These are phyloP conservation scores for Hygrophorus pudorinus DNA, from an alignment of 768 basidiomycete genomes.

Conservation along the genomic window DNA sequence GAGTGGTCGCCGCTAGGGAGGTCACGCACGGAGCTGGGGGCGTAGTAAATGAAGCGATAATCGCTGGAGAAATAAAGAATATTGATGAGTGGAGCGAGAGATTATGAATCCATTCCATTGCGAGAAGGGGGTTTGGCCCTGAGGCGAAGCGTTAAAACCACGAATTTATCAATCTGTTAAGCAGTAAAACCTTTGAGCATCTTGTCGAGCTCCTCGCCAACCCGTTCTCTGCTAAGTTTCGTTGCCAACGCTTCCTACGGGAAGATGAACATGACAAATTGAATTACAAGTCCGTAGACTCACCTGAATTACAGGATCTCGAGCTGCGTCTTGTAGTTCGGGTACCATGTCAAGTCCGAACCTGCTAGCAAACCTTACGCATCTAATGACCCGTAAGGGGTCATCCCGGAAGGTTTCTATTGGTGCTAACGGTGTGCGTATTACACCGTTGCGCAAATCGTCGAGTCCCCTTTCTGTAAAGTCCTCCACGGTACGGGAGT, in stretches of 20 bases:
- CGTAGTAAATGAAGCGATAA: conserved; percentile 34
- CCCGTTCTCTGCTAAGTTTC: conserved; percentile 86
- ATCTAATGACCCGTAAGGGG: conserved; percentile 85
- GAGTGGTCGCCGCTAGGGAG: conserved; percentile 45
- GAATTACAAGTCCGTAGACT: conserved; percentile 1
- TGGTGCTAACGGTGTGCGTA: conserved; percentile 86
- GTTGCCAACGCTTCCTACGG: conserved; percentile 52
- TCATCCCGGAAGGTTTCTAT: conserved; percentile 88
- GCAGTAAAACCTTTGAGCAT: conserved; percentile 72
- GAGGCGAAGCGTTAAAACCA: conserved; percentile 3
- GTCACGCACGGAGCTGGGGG: conserved; percentile 25
- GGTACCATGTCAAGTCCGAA: conserved; percentile 74
- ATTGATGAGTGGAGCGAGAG: conserved; percentile 62
- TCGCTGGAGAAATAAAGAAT: conserved; percentile 45
- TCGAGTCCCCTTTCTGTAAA: conserved; percentile 76
- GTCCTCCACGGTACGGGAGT: conserved; percentile 79
- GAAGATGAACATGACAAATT: conserved; percentile 17
- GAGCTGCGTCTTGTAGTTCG: conserved; percentile 54
- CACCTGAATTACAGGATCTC: conserved; percentile 57
- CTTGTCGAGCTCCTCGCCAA: conserved; percentile 88
- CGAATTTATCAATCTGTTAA: background rate
- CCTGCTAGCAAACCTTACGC: conserved; percentile 84
- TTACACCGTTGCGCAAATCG: conserved; percentile 70
- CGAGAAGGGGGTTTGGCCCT: conserved; percentile 68
- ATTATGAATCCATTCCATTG: conserved; percentile 66